These are phyloP conservation scores for Zymoseptoria passerinii DNA, from an alignment of 2,329 filamentous ascomycete genomes.

Conservation along the genomic window DNA sequence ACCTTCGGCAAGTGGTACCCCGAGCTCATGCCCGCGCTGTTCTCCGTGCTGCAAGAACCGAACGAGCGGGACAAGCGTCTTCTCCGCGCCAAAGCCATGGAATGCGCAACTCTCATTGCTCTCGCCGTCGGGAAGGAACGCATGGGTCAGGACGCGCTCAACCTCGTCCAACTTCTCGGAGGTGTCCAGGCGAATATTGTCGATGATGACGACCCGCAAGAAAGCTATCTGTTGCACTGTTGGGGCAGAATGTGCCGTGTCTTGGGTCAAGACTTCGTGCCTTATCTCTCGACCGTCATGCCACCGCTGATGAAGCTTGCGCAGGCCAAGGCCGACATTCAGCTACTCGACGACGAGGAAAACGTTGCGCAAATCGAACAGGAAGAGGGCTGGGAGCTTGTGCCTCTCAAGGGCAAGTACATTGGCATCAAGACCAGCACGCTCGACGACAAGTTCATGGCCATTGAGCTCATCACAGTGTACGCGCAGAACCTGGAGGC, in stretches of 20 bases:
- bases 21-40: slow-evolving; percentile 87
- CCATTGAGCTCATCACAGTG: slow-evolving; percentile 95
- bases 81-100: slow-evolving; percentile 94
- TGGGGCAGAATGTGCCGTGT: slow-evolving; percentile 99
- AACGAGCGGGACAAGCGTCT: slow-evolving; percentile 89
- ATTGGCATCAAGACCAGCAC: slow-evolving; percentile 97
- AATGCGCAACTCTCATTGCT: slow-evolving; percentile 93
- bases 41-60: slow-evolving; percentile 80
- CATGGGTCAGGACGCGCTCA: slow-evolving; percentile 79
- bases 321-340: slow-evolving; percentile 92
- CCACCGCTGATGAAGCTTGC: slow-evolving; percentile 85
- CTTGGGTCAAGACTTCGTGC: slow-evolving; percentile 79
- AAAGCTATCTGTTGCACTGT: slow-evolving; percentile 95
- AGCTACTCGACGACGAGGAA: slow-evolving; percentile 89
- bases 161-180: slow-evolving; percentile 77
- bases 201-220: slow-evolving; percentile 89
- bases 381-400: slow-evolving; percentile 95
- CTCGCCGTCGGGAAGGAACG: slow-evolving; percentile 89
- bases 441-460: slow-evolving; percentile 98
- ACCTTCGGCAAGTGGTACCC: slow-evolving; percentile 95
- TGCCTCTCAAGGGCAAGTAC: slow-evolving; percentile 93
- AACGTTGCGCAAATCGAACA: slow-evolving; percentile 87
- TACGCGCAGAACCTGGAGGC: slow-evolving; percentile 94
- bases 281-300: slow-evolving; percentile 88
- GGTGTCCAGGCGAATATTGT: slow-evolving; percentile 79